These are phyloP conservation scores for Acer yangbiense DNA, from an alignment of 345 rosid genomes.

Conservation along the genomic window DNA sequence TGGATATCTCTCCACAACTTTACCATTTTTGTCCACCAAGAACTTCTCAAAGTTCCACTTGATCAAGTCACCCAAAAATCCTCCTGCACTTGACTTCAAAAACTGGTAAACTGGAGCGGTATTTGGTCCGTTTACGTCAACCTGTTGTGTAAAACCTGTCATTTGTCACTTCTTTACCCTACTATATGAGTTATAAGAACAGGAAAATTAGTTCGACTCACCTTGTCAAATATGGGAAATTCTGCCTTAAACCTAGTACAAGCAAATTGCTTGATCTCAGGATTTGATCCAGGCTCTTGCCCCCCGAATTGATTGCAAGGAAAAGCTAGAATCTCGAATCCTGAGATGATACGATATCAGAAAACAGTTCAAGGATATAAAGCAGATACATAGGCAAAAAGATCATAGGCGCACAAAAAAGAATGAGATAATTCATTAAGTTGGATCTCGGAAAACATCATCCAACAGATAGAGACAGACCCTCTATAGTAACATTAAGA, in stretches of 20 bases:
- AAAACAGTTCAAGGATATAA: background rate
- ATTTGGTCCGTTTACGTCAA: constrained; percentile 87
- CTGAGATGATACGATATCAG: constrained; percentile 29
- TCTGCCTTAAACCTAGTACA: constrained; percentile 92
- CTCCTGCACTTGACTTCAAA: constrained; percentile 84
- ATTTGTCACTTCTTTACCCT: background rate
- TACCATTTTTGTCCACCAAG: constrained; percentile 87
- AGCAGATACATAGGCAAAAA: no score
- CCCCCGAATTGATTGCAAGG: constrained; percentile 94
- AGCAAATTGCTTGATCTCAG: constrained; percentile 77
- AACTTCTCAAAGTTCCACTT: constrained; percentile 99
- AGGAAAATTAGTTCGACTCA: constrained; percentile 14
- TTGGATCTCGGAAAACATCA: no score
- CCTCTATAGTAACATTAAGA: background rate
- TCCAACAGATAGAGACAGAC: background rate
- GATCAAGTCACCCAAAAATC: constrained; percentile 72
- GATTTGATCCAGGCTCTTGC: constrained; percentile 85
- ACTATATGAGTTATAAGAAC: background rate
- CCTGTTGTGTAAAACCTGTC: constrained; percentile 39
- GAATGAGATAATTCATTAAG: no score
- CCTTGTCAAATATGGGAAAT: constrained; percentile 93
- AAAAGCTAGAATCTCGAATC: constrained; percentile 87
- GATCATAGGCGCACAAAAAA: no score
- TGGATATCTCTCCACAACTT: constrained; percentile 82
- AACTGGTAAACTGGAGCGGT: constrained; percentile 88